Evolutionary conservation across 805 yeast species (phyloP).

Genomic region (Metschnikowia noctiluminum): DNA sequence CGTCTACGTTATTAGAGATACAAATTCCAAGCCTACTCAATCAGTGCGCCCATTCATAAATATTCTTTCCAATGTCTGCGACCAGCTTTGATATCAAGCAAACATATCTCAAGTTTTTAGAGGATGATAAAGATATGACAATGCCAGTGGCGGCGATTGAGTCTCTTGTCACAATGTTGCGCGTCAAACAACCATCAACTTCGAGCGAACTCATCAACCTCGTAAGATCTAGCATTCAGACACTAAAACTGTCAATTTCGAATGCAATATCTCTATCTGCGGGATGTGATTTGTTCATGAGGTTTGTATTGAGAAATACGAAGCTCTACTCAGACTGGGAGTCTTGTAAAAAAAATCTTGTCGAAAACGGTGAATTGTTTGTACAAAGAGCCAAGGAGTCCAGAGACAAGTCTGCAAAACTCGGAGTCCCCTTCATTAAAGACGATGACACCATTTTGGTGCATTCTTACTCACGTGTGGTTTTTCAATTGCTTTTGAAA

Average conservation of each 20-base stretch:
- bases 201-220: constrained; percentile 87
- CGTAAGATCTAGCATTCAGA: constrained; percentile 71
- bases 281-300: constrained; percentile 94
- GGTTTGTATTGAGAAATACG: constrained; percentile 87
- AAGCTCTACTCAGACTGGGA: constrained; percentile 94
- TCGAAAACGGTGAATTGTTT: constrained; percentile 89
- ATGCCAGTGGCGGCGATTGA: constrained; percentile 99
- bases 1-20: not conserved
- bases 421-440: constrained; percentile 83
- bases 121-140: constrained; percentile 93
- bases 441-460: constrained; percentile 91
- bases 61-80: constrained; percentile 1
- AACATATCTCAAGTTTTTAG: constrained; percentile 74
- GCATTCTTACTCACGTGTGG: constrained; percentile 92
- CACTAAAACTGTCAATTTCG: constrained; percentile 72
- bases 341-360: constrained; percentile 80
- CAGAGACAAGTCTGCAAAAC: constrained; percentile 80
- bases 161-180: constrained; percentile 78
- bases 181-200: constrained; percentile 84
- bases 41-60: not conserved
- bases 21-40: not conserved
- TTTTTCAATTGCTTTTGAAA: constrained; percentile 64
- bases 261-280: constrained; percentile 93
- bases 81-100: constrained; percentile 69
- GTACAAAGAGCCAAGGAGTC: constrained; percentile 89